A percentile compares a stretch with the other conserved stretches of the same genome.
Evolutionary conservation across 2,329 filamentous ascomycete species (phyloP).

Genomic region (Tricladium varicosporioides): DNA sequence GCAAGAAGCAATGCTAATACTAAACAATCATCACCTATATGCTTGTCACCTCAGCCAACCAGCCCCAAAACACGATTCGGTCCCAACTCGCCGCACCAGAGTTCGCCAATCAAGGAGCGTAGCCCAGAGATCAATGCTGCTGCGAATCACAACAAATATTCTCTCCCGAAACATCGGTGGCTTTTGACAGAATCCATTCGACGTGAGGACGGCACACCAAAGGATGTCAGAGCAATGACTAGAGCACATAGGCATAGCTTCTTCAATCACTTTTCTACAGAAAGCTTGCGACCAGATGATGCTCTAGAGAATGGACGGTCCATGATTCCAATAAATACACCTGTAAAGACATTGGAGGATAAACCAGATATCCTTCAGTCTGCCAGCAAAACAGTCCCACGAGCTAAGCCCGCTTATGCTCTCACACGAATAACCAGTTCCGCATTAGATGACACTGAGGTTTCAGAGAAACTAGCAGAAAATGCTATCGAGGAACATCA

Average conservation of each 20-base stretch:
- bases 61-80: neutral
- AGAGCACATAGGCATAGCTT: constrained; percentile 11
- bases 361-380: neutral
- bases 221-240: constrained; percentile 14
- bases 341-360: too few relatives aligned
- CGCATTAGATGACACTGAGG: neutral
- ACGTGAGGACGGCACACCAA: constrained; percentile 5
- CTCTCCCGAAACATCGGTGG: neutral
- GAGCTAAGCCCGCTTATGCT: neutral
- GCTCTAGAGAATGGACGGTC: too few relatives aligned
- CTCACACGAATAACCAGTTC: neutral
- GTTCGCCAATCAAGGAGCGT: neutral
- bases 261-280: neutral
- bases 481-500: neutral
- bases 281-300: too few relatives aligned
- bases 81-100: neutral
- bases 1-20: too few relatives aligned
- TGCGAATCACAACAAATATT: neutral
- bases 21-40: neutral
- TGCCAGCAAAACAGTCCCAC: neutral
- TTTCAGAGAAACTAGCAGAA: neutral
- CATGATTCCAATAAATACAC: too few relatives aligned
- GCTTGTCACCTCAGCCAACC: neutral
- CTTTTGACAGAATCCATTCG: constrained; percentile 1
- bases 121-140: neutral